Percentiles rank a stretch among this genome's conserved stretches.
Evolutionary conservation across 306 rosid species (phyloP).

Genomic region (Medicago arabica): DNA sequence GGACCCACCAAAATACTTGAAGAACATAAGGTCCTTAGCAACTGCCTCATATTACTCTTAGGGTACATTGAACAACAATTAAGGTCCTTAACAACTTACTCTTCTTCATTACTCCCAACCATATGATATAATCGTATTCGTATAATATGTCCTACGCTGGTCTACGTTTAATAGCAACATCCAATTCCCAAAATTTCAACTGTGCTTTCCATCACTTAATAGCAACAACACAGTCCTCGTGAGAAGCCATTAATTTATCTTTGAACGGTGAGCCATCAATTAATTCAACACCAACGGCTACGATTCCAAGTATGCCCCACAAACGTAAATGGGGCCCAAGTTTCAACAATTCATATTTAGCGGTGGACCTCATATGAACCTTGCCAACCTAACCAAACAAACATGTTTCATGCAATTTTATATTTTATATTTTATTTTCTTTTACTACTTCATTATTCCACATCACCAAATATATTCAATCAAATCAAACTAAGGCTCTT

Average conservation of each 20-base stretch:
- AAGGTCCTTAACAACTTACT: too few species aligned
- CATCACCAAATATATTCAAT: conserved; percentile 29
- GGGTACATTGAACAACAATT: too few species aligned
- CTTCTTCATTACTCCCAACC: too few species aligned
- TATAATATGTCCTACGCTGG: too few species aligned
- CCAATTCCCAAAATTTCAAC: neutral
- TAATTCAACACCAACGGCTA: conserved; percentile 40
- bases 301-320: conserved; percentile 8
- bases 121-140: too few species aligned
- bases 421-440: neutral
- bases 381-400: conserved; percentile 40
- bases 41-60: too few species aligned
- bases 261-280: conserved; percentile 50
- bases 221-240: conserved; percentile 32
- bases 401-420: neutral
- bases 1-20: too few species aligned
- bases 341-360: conserved; percentile 33
- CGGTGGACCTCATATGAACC: conserved; percentile 54
- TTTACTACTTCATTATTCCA: neutral
- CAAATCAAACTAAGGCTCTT: conserved; percentile 9
- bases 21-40: too few species aligned
- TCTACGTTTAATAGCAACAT: too few species aligned
- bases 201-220: conserved; percentile 24
- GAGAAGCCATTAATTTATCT: conserved; percentile 44
- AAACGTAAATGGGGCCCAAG: conserved; percentile 30